phyloP scores from a whole-genome alignment of 768 basidiomycete species.

The Artomyces pyxidatus region DNA sequence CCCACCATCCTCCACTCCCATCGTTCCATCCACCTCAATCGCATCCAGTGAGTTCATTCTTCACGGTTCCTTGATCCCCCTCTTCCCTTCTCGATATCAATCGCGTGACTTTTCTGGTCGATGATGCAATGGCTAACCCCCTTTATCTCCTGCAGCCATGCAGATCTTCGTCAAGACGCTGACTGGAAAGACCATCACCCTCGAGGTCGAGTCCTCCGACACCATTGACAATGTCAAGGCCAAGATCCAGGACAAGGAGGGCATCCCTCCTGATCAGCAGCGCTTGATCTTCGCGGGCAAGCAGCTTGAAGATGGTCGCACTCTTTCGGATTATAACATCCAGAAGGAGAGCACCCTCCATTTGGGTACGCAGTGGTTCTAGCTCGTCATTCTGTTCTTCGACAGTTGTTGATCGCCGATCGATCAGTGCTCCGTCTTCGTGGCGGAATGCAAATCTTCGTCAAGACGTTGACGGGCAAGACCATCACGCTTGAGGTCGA shows the following conservation, averaged over 20 bases:
- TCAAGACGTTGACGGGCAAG: conserved; percentile 29
- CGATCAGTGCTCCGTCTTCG: neutral
- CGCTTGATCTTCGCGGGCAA: conserved; percentile 18
- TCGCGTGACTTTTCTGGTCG: too few relatives aligned
- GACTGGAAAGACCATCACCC: conserved; percentile 27
- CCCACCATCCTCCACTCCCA: too few relatives aligned
- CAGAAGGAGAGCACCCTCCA: neutral
- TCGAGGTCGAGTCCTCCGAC: conserved; percentile 19
- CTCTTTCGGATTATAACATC: neutral
- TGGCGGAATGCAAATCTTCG: conserved; percentile 28
- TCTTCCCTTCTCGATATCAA: too few relatives aligned
- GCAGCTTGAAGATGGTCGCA: conserved; percentile 18
- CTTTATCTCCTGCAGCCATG: conserved; percentile 23
- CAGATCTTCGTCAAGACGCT: conserved; percentile 39
- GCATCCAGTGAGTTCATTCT: too few relatives aligned
- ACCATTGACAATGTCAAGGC: conserved; percentile 20
- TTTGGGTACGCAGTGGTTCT: neutral
- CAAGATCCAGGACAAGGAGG: conserved; percentile 46
- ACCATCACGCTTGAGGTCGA: conserved; percentile 30
- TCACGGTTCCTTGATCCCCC: too few relatives aligned
- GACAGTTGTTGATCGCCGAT: neutral
- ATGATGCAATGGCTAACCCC: too few relatives aligned
- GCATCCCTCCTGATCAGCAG: conserved; percentile 20
- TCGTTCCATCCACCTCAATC: too few relatives aligned
- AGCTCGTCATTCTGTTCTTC: neutral